Conservation (phyloP, 2,329 filamentous ascomycete genomes). For the Ramularia endophylla region DNA sequence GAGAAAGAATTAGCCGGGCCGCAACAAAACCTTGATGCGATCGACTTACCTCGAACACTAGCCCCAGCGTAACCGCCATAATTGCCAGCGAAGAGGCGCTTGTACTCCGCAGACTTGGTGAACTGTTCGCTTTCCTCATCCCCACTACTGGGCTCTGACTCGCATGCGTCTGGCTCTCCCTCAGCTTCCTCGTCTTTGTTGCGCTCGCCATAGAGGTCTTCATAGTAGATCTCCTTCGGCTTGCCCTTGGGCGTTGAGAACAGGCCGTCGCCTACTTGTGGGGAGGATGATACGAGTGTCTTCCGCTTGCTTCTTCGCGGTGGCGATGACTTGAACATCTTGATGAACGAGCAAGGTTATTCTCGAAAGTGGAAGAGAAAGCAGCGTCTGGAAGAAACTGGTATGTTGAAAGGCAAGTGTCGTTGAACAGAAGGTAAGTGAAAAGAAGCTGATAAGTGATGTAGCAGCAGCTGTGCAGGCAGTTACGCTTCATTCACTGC, state of each 20-base stretch:
- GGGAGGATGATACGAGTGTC: constrained; percentile 1
- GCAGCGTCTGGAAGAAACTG: too few species aligned
- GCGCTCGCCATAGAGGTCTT: constrained; percentile 17
- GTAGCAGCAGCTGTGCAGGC: too few species aligned
- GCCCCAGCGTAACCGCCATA: too few species aligned
- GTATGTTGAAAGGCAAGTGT: background rate
- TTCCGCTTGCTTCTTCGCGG: too few species aligned
- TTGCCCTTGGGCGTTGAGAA: constrained; percentile 1
- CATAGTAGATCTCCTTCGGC: constrained; percentile 13
- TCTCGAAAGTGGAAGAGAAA: background rate
- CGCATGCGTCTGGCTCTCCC: constrained; percentile 15
- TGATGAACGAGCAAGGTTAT: background rate
- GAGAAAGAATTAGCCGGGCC: too few species aligned
- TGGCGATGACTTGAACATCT: background rate
- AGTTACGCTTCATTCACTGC: background rate
- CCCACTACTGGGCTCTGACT: constrained; percentile 19
- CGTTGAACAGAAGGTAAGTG: background rate
- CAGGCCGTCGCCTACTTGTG: constrained; percentile 1
- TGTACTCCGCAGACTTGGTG: constrained; percentile 1
- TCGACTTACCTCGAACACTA: background rate
- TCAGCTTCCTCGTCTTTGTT: constrained; percentile 17
- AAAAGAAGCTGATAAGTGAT: too few species aligned
- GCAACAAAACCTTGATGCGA: too few species aligned
- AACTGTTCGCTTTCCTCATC: constrained; percentile 3
- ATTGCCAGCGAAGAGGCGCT: background rate